A percentile compares a stretch with the other conserved stretches of the same genome.
Evolutionary conservation across 2,329 filamentous ascomycete genomes (phyloP).

Genomic region (Hysterium pulicare): DNA sequence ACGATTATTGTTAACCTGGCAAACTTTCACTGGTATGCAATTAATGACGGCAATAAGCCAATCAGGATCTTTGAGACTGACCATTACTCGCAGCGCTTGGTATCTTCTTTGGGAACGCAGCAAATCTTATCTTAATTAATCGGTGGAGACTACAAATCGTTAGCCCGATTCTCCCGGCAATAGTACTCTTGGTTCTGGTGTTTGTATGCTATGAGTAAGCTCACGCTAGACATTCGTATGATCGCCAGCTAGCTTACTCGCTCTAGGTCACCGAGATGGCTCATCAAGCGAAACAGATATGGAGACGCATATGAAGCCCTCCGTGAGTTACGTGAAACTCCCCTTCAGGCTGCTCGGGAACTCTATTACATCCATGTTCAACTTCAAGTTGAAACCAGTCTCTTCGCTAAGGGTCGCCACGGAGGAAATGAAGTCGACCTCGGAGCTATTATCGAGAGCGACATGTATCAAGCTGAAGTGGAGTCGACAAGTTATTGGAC

Average conservation of each 20-base stretch:
- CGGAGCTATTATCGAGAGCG: neutral
- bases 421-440: neutral
- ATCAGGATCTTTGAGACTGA: too few species aligned
- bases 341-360: conserved; percentile 40
- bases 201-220: neutral
- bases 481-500: neutral
- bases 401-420: conserved; percentile 13
- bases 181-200: conserved; percentile 1
- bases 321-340: conserved; percentile 27
- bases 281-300: conserved; percentile 38
- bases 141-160: neutral
- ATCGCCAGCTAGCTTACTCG: too few species aligned
- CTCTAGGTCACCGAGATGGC: conserved; percentile 23
- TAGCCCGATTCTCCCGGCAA: neutral
- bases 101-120: neutral
- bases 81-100: neutral
- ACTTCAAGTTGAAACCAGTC: conserved; percentile 22
- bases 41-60: too few species aligned
- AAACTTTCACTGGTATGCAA: neutral
- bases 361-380: conserved; percentile 40
- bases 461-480: neutral
- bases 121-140: neutral
- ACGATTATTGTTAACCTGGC: neutral
- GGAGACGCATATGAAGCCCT: conserved; percentile 36
- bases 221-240: too few species aligned